phyloP scores from a whole-genome alignment of 2,329 filamentous ascomycete species.

The Aspergillus sp. region DNA sequence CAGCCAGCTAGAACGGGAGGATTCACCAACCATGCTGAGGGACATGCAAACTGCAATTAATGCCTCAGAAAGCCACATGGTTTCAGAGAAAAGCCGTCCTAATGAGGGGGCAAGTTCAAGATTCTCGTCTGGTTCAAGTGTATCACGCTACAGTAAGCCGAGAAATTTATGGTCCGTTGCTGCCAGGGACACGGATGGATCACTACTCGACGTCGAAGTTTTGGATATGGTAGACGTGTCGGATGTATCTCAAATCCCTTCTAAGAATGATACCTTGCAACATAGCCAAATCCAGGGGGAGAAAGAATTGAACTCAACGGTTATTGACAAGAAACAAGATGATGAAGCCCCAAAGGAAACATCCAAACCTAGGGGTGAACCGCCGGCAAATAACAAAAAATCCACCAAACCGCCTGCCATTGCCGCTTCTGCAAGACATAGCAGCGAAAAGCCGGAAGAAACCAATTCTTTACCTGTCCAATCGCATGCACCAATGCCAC shows the following conservation, averaged over 20 bases:
- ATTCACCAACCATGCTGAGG: slow-evolving; percentile 57
- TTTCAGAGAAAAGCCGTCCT: slow-evolving; percentile 1
- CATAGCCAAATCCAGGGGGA: not conserved
- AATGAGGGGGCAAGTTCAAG: not conserved
- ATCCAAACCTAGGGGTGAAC: not conserved
- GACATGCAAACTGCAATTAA: slow-evolving; percentile 26
- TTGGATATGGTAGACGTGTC: slow-evolving; percentile 53
- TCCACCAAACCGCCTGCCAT: not conserved
- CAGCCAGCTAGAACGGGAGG: slow-evolving; percentile 71
- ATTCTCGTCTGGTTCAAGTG: slow-evolving; percentile 7
- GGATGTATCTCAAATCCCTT: slow-evolving; percentile 4
- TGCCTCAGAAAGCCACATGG: slow-evolving; percentile 23
- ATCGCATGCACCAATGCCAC: slow-evolving; percentile 40
- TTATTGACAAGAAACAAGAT: not conserved
- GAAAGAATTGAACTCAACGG: not conserved
- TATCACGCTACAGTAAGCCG: slow-evolving; percentile 22
- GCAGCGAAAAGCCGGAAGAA: not conserved
- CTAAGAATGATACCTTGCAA: slow-evolving; percentile 3
- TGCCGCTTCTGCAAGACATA: not conserved
- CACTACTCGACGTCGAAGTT: slow-evolving; percentile 59
- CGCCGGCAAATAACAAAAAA: not conserved
- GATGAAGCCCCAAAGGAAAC: not conserved
- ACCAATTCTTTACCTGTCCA: not conserved
- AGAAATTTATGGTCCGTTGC: slow-evolving; percentile 65
- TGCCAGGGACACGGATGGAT: slow-evolving; percentile 61